Evolutionary conservation across 2,329 filamentous ascomycete species (phyloP), one percentile per base, ranked within the genome.

Genomic region (Pseudogymnoascus sp.): DNA sequence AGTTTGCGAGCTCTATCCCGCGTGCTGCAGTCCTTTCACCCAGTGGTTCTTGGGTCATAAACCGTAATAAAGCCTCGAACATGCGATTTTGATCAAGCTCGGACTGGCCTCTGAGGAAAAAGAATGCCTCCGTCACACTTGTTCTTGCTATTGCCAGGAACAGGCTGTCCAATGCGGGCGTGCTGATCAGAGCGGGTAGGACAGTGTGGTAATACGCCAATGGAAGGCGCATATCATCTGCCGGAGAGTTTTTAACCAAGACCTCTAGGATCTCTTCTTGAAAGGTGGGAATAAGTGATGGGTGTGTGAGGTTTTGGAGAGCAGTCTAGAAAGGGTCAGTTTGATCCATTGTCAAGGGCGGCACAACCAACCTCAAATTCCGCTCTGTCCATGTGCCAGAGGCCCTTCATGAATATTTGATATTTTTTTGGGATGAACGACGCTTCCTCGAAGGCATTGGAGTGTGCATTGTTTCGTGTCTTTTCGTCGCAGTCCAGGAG

Each of bases 141-240:
- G 86, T 84, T 36, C 78, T 78, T 1, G 86, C 82, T 58, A 94
- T 79, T 6, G 89, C 86, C 42, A 83, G 80, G 68, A 91, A 92
- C 35, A 92, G 84, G 6, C 86, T 79, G 63, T 84, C 80, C 8
- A 90, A 79, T 0, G 88, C 84, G 29, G 80, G 77, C 1, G 82
- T 77, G 0, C 80, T 83, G 66, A 83, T 83, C n/a, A 96, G 78
- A 17, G 88, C 84, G 2, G 91, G 91, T 66, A 86, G 86, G 0
- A 88, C 86, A 10, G 87, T 84, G 66, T 92, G 82, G 75, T 89
- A 94, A 75, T 94, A 95, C 9, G 90, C 87, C 29, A 94, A 80
- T 0, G 89, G 83, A 2, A 92, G 79, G 27, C 77, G 81, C 68
- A 84, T 83, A 70, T 91, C 86, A 62, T 79, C 78, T 58, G 81